A percentile compares a stretch with the other conserved stretches of the same genome.
Evolutionary conservation across 495 filamentous ascomycete species (phyloP).

Genomic region (Schizothecium vesticola): DNA sequence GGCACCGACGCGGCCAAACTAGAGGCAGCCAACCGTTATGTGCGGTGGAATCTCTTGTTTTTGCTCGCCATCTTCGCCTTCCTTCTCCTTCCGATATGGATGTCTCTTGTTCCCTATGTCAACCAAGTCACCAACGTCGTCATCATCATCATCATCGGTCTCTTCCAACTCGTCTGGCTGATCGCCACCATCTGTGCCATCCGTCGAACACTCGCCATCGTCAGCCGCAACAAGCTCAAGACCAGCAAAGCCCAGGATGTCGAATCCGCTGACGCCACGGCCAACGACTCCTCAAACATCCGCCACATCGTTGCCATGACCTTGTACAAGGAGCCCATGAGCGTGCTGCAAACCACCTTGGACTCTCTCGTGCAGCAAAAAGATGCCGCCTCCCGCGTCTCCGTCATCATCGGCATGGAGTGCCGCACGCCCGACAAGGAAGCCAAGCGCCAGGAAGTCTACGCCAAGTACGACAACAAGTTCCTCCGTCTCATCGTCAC

Average conservation of each 20-base stretch:
- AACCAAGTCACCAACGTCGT: conserved; percentile 8
- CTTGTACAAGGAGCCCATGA: conserved; percentile 12
- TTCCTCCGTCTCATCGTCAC: conserved; percentile 12
- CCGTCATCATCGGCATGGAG: conserved; percentile 12
- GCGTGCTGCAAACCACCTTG: conserved; percentile 3
- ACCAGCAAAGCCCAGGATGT: conserved; percentile 5
- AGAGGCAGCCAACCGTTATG: conserved; percentile 1
- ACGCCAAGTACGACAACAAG: conserved; percentile 5
- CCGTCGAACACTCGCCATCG: conserved; percentile 6
- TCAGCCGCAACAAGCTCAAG: neutral
- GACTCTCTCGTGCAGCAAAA: conserved; percentile 10
- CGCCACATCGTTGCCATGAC: conserved; percentile 13
- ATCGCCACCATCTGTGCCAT: conserved; percentile 8
- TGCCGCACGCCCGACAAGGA: conserved; percentile 7
- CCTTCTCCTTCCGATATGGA: conserved; percentile 8
- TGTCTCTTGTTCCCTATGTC: conserved; percentile 3
- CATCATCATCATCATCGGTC: conserved; percentile 4
- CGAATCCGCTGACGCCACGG: neutral
- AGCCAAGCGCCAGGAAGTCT: conserved; percentile 5
- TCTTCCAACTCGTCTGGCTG: conserved; percentile 8
- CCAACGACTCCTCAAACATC: neutral
- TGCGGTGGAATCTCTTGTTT: conserved; percentile 5
- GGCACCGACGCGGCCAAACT: neutral
- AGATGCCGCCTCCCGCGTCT: conserved; percentile 8
- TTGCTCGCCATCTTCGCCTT: neutral